A percentile compares a stretch with the other conserved stretches of the same genome.
phyloP scores from a whole-genome alignment of 129 eudicot species.

The Scalesia atractyloides region DNA sequence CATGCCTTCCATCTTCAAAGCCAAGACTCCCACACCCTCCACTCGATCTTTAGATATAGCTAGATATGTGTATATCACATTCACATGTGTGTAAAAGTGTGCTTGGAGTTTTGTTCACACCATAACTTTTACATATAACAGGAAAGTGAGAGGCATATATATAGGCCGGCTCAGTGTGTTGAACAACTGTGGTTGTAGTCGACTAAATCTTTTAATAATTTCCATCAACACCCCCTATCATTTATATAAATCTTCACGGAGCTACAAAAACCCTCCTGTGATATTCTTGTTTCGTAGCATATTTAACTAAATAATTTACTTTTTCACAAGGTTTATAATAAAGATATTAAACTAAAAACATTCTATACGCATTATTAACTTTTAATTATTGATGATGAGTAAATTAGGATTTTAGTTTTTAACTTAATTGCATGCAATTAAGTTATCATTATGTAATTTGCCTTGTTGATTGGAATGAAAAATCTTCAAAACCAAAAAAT shows the following conservation, averaged over 20 bases:
- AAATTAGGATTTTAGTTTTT: background rate
- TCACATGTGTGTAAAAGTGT: background rate
- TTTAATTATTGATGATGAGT: background rate
- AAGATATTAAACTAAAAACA: background rate
- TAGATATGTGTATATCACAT: background rate
- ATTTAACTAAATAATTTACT: background rate
- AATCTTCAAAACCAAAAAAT: no score
- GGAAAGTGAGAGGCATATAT: slow-evolving; percentile 12
- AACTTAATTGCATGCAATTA: background rate
- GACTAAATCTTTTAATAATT: background rate
- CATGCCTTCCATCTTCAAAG: slow-evolving; percentile 26
- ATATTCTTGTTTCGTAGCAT: no score
- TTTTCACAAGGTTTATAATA: background rate
- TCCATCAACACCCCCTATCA: background rate
- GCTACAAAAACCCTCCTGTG: background rate
- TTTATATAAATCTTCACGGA: background rate
- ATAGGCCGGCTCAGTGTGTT: background rate
- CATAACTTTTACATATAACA: background rate
- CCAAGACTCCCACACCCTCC: slow-evolving; percentile 13
- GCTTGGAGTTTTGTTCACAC: slow-evolving; percentile 5
- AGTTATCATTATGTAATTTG: no score
- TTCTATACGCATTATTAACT: background rate
- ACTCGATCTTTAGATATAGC: background rate
- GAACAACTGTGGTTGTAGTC: background rate
- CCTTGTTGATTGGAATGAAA: no score